phyloP scores from a whole-genome alignment of 305 asterid species.

The Fraxinus greggii region DNA sequence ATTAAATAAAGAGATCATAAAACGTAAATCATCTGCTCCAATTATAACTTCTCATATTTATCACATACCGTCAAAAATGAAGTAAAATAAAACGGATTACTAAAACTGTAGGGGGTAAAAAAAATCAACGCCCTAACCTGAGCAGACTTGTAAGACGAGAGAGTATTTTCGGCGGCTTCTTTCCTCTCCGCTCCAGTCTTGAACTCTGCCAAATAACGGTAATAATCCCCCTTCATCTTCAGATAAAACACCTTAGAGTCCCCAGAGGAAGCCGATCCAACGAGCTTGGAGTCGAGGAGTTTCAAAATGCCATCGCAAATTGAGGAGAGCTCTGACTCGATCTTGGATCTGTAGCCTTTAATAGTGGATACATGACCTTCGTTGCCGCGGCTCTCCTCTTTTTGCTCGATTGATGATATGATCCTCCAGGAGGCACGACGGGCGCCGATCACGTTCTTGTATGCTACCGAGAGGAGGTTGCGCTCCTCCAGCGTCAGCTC shows the following conservation, averaged over 20 bases:
- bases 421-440: constrained; percentile 58
- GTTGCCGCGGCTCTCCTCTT: constrained; percentile 60
- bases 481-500: constrained; percentile 61
- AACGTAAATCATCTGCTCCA: background rate
- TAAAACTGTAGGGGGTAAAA: no score
- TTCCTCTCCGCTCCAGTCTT: constrained; percentile 52
- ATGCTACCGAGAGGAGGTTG: constrained; percentile 50
- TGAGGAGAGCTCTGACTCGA: constrained; percentile 49
- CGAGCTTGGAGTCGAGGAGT: constrained; percentile 47
- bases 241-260: constrained; percentile 53
- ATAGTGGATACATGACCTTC: constrained; percentile 51
- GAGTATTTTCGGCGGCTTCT: constrained; percentile 59
- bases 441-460: constrained; percentile 54
- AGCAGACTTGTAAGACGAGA: constrained; percentile 50
- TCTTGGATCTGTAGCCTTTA: constrained; percentile 55
- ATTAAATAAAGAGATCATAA: background rate
- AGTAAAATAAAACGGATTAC: background rate
- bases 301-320: constrained; percentile 58
- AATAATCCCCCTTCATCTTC: constrained; percentile 61
- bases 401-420: constrained; percentile 52
- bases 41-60: background rate
- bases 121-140: constrained; percentile 36
- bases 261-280: constrained; percentile 47
- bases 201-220: constrained; percentile 53
- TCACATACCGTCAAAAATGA: background rate